Base-by-base conservation (phyloP, 495 filamentous ascomycete genomes). In the Hypoxylon cercidicola region DNA sequence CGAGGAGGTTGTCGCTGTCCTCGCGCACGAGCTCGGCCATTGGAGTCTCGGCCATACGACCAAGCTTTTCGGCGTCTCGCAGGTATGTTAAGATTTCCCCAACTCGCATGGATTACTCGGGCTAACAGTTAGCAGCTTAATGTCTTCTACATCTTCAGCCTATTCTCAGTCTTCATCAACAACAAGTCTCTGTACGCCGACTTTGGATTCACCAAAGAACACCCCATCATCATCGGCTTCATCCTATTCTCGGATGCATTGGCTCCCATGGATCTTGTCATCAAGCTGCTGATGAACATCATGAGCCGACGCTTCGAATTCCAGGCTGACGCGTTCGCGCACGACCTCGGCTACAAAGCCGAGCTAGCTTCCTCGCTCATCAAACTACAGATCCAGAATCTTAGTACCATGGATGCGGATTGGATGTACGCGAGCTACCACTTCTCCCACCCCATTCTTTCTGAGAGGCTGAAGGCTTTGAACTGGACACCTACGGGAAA, bases 391-490 rank as follows among this genome's bases (percentile, higher is more conserved):
- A 92, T 97, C 75, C 92, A 98, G 79, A 99, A 99, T 72, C 83
- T 99, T 56, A 93, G 92, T 79, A 96, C 91, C 56, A 97, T 98
- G 94, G 96, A 99, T 75, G 95, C 95, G 39, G 96, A 99, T 75
- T 96, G 90, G 90, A 84, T 97, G 80, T 99, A 97, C 76, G 93
- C 96, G 21, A 93, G 89, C 80, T 99, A 98, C 80, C 91, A 98
- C 79, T 97, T 93, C 84, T 97, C 93, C 7, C 95, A 99, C 78
- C 95, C 95, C 0, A 98, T 98, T 65, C 84, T 99, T 54, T 89
- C 93, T 7, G 96, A 99, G 83, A 86, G 95, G 64, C 80, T 99
- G 66, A 91, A 89, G 78, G 95, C 94, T 0, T 81, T 99, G 28
- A 88, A 90, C 60, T 98, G 93, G 93, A 72, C 74, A 35, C 65